A percentile compares a stretch with the other conserved stretches of the same genome.
These are phyloP conservation scores for Colletotrichum sp. DNA, from an alignment of 2,329 filamentous ascomycete genomes.

Conservation along the genomic window DNA sequence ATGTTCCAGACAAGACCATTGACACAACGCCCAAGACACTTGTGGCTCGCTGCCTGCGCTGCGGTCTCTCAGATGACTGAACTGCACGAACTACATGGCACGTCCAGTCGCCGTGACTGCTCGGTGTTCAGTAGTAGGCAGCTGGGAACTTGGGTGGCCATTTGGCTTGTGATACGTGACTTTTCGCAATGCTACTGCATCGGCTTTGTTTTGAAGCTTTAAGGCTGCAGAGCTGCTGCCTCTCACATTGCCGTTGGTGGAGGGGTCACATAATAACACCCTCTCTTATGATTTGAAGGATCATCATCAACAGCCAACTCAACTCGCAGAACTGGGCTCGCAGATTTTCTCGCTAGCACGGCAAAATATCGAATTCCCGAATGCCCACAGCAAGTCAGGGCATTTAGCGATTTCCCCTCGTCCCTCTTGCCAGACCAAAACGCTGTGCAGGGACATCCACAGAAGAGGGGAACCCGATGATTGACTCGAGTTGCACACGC, in stretches of 20 bases:
- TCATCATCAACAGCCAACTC: not conserved
- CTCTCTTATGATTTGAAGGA: not conserved
- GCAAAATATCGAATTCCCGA: not conserved
- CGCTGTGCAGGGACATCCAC: not conserved
- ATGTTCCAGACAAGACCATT: not conserved
- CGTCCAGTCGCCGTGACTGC: not conserved
- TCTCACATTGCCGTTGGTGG: not conserved
- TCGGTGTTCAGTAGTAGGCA: not conserved
- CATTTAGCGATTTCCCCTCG: not conserved
- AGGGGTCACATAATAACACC: not conserved
- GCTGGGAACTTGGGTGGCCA: not conserved
- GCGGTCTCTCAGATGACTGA: not conserved
- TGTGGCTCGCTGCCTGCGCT: not conserved
- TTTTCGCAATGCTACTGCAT: not conserved
- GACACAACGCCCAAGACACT: not conserved
- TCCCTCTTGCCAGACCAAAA: not conserved
- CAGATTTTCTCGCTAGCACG: not conserved
- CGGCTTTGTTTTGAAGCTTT: not conserved
- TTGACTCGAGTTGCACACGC: not conserved
- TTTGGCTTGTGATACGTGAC: constrained; percentile 7
- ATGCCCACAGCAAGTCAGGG: not conserved
- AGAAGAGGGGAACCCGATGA: not conserved
- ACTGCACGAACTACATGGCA: not conserved
- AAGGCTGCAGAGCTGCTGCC: not conserved
- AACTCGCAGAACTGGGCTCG: not conserved